These are phyloP conservation scores for Tagetes patula DNA, from an alignment of 129 eudicot species.

Conservation along the genomic window DNA sequence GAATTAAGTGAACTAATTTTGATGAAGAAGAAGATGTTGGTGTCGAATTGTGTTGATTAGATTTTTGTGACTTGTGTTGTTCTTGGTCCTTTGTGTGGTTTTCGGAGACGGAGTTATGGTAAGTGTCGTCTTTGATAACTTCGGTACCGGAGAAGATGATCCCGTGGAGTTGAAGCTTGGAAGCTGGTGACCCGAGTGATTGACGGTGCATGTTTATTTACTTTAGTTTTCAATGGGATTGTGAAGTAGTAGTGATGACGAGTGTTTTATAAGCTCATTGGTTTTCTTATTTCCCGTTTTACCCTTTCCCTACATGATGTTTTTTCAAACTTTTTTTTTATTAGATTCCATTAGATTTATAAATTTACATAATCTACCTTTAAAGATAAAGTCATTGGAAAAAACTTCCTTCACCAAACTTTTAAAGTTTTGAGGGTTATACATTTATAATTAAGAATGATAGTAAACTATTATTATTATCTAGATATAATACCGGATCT, in stretches of 20 bases:
- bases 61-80: slow-evolving; percentile 30
- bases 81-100: slow-evolving; percentile 23
- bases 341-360: background rate
- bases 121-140: slow-evolving; percentile 22
- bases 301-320: background rate
- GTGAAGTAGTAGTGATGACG: background rate
- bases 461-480: too few relatives aligned
- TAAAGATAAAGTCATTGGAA: background rate
- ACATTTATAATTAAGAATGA: too few relatives aligned
- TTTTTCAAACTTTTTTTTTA: background rate
- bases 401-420: too few relatives aligned
- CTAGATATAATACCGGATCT: too few relatives aligned
- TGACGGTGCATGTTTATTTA: slow-evolving; percentile 18
- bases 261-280: background rate
- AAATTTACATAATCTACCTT: background rate
- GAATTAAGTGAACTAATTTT: slow-evolving; percentile 38
- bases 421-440: too few relatives aligned
- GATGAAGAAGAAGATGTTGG: slow-evolving; percentile 27
- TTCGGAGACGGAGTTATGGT: background rate
- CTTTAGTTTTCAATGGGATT: background rate
- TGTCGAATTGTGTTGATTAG: slow-evolving; percentile 4
- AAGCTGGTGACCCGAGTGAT: slow-evolving; percentile 36
- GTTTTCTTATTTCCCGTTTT: too few relatives aligned
- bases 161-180: slow-evolving; percentile 28
- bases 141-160: slow-evolving; percentile 26